Evolutionary conservation across 116 monocot genomes (phyloP), one percentile per base, ranked within the genome.

Genomic region (Dioscorea cayenensis): DNA sequence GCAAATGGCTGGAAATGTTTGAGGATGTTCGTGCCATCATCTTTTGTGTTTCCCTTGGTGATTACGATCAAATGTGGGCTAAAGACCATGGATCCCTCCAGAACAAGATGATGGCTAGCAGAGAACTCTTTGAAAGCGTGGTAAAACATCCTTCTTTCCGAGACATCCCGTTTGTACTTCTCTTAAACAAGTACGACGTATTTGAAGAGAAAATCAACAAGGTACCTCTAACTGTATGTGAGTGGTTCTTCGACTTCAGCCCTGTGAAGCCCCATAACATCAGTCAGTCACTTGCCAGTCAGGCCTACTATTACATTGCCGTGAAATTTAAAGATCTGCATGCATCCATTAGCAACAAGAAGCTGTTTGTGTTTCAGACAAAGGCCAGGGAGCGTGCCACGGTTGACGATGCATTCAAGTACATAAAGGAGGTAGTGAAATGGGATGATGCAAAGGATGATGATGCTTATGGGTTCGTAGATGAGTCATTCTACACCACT

Each of bases 361-460:
- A 77, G 66, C 71, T 77, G 19, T 77, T 77, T 38, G 77, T 71
- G 11, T 77, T 71, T 43, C 77, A 77, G 66, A 77, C 58, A 3
- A 77, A 71, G 49, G 71, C 71, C 9, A 50, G 49, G 0, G 71
- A 77, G 48, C 65, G 71, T 3, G 16, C 27, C 9, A 71, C 75
- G 0, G 76, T 80, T 5, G 80, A 80, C 18, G 76, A 80, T 5
- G 75, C 72, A 25, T 80, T 80, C 75, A 75, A 76, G 61, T 80
- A 80, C 37, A 74, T 76, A 28, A 75, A 71, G 35, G 80, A 80
- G 66, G 80, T 80, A 32, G 71, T 80, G 28, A 71, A 63, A 28
- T 80, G 80, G 80, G 80, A 80, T 28, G 80, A 80, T 19, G 76
- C 71, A 51, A 80, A 76, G 63, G 75, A 80, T n/a, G 72, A 80